Base-by-base conservation (phyloP, 768 basidiomycete genomes). In the Podaxis sp. region DNA sequence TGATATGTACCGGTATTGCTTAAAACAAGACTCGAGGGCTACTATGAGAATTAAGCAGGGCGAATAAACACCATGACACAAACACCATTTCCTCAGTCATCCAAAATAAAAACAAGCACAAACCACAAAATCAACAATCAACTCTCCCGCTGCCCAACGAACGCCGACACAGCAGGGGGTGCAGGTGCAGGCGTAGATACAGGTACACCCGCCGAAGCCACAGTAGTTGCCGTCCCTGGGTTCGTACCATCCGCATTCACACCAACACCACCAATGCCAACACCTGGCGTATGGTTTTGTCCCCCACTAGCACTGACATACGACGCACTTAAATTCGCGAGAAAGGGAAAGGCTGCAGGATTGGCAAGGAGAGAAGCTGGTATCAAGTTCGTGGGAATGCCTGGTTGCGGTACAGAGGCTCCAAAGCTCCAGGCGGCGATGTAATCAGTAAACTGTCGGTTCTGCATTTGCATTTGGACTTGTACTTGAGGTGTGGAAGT, bases 111-210 rank as follows among this genome's bases (percentile, higher is more conserved):
- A 13, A 17, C 41, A 41, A 13, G 1, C 44, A 17, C 44, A 46
- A 6, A n/a, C 15, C 44, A 46, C 20, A 46, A 46, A 8, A 20
- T 20, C 44, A 17, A 56, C n/a, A 15, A 36, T 62, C 44, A 62
- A 37, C 60, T 55, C 11, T 55, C 53, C 15, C 55, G 52, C 22
- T 62, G 60, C 15, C 60, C 52, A 20, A 62, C 44, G 40, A 62
- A 54, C 11, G 53, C 52, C n/a, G 60, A 33, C 17, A 33, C 30
- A 24, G 49, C 33, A 55, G 60, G 53, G 15, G 60, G 52, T 10
- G 44, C 17, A 30, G 17, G 15, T 24, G 37, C 38, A 3, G 54
- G 54, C 22, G 51, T 33, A 33, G 60, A 26, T 15, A 46, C 20
- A 41, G 60, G 3, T 22, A 22, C 36, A 20, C n/a, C 26, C 17